These are phyloP conservation scores for Alternaria rosae DNA, from an alignment of 2,329 filamentous ascomycete species.

Conservation along the genomic window DNA sequence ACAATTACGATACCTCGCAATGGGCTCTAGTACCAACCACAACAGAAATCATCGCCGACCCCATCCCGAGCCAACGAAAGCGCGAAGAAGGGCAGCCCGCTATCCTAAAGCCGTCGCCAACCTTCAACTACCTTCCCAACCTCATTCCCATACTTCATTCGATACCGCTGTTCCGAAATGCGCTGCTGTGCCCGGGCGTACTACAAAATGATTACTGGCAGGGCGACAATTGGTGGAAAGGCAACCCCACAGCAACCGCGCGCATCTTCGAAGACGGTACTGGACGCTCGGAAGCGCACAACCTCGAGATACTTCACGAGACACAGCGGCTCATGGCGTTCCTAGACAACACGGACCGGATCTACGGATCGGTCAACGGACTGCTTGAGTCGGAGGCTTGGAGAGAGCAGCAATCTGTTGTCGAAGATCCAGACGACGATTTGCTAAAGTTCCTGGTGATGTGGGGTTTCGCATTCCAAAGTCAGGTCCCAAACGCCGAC, in stretches of 20 bases:
- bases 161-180: conserved; percentile 66
- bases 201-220: conserved; percentile 61
- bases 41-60: conserved; percentile 61
- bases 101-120: conserved; percentile 64
- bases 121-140: conserved; percentile 63
- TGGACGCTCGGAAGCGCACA: conserved; percentile 36
- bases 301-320: conserved; percentile 61
- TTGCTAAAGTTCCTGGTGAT: conserved; percentile 57
- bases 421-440: conserved; percentile 46
- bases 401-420: conserved; percentile 24
- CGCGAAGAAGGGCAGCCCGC: conserved; percentile 60
- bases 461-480: conserved; percentile 58
- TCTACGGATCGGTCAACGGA: conserved; percentile 65
- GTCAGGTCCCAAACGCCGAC: conserved; percentile 51
- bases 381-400: conserved; percentile 56
- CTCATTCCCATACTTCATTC: conserved; percentile 68
- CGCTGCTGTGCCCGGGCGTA: conserved; percentile 59
- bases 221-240: conserved; percentile 69
- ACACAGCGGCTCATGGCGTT: conserved; percentile 69
- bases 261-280: conserved; percentile 58
- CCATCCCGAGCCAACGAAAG: conserved; percentile 57
- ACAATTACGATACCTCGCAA: conserved; percentile 60
- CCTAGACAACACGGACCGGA: conserved; percentile 63
- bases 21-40: conserved; percentile 65
- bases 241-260: conserved; percentile 58